These are phyloP conservation scores for Sarocladium kiliense DNA, from an alignment of 2,329 filamentous ascomycete genomes.

Conservation along the genomic window DNA sequence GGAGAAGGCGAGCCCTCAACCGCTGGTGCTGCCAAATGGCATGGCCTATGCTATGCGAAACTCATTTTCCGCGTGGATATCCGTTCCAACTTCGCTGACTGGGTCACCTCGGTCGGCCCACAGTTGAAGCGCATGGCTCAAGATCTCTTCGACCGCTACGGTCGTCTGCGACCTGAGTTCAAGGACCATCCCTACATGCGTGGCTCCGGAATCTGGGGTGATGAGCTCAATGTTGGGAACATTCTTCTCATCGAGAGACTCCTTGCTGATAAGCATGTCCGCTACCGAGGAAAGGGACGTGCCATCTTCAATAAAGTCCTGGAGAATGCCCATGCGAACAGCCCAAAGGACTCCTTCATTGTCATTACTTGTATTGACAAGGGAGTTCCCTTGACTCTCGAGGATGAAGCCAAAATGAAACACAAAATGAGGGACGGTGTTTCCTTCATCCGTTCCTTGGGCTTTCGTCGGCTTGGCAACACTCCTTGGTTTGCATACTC, in stretches of 20 bases:
- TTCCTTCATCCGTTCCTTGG: background rate
- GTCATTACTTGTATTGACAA: background rate
- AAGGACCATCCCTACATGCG: background rate
- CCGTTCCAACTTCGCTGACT: background rate
- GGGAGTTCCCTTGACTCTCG: background rate
- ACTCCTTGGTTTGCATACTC: background rate
- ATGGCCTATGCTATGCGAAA: background rate
- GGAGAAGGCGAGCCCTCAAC: background rate
- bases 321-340: background rate
- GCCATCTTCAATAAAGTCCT: background rate
- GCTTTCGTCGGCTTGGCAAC: conserved; percentile 1
- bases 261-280: background rate
- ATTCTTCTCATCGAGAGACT: conserved; percentile 1
- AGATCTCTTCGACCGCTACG: conserved; percentile 6
- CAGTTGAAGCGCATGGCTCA: conserved; percentile 3
- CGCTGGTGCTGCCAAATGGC: background rate
- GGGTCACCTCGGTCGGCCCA: background rate
- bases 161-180: background rate
- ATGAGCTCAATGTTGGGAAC: background rate
- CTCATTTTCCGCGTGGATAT: background rate
- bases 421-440: background rate
- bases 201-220: background rate
- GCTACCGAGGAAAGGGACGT: background rate
- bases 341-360: background rate
- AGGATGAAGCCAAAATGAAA: background rate